A percentile compares a stretch with the other conserved stretches of the same genome.
Evolutionary conservation across 164 flowering plant genomes (phyloP).

Genomic region (Liquidambar formosana): DNA sequence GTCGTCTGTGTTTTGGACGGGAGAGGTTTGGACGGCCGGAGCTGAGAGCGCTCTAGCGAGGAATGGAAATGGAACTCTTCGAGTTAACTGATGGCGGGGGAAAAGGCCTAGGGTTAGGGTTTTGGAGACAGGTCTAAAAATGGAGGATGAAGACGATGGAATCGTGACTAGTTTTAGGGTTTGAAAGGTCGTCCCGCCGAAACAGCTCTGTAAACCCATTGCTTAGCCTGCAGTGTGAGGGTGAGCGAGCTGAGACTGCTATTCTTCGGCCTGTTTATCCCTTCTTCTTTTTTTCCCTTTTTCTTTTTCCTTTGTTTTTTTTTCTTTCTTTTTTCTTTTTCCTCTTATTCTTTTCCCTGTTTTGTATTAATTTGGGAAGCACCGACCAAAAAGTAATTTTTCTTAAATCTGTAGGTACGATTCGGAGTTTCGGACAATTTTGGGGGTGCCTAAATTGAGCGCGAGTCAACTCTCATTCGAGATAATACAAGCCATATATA

Average conservation of each 20-base stretch:
- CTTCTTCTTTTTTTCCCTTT: conserved; percentile 10
- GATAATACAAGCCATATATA: no score
- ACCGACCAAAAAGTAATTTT: no score
- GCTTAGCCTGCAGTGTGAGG: neutral
- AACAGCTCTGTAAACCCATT: conserved; percentile 33
- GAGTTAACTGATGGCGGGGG: conserved; percentile 14
- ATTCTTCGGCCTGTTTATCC: neutral
- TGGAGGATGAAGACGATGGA: conserved; percentile 25
- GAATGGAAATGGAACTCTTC: conserved; percentile 14
- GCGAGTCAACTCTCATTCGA: no score
- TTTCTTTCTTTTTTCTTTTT: neutral
- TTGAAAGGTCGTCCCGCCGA: conserved; percentile 36
- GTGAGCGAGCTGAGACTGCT: neutral
- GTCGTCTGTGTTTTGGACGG: conserved; percentile 14
- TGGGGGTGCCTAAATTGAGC: no score
- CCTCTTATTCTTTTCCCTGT: neutral
- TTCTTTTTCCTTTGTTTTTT: no score
- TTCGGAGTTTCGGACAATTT: no score
- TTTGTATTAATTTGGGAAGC: no score
- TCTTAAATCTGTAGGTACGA: no score
- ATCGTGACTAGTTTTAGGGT: conserved; percentile 36
- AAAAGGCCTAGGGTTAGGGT: conserved; percentile 15
- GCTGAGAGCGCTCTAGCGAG: conserved; percentile 36
- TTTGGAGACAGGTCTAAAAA: conserved; percentile 24
- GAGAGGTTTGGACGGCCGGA: conserved; percentile 22